phyloP scores from a whole-genome alignment of 305 asterid genomes.

The Fraxinus xanthoxyloides region DNA sequence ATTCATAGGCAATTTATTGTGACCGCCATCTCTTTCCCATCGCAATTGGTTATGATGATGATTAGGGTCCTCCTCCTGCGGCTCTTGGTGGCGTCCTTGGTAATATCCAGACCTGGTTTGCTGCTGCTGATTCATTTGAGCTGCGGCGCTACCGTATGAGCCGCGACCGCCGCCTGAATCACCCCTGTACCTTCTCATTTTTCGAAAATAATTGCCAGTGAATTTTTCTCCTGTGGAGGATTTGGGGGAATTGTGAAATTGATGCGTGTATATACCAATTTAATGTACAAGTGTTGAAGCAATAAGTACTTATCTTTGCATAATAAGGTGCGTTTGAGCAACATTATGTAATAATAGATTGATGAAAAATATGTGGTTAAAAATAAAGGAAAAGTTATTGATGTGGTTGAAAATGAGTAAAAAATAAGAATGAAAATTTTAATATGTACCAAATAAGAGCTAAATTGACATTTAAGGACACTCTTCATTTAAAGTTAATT shows the following conservation, averaged over 20 bases:
- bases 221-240: not conserved
- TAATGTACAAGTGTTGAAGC: not conserved
- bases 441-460: no score
- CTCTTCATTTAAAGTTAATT: not conserved
- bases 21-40: conserved; percentile 33
- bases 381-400: no score
- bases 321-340: no score
- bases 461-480: not conserved
- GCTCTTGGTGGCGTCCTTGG: conserved; percentile 15
- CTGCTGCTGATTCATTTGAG: conserved; percentile 21
- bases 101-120: conserved; percentile 11
- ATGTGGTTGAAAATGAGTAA: no score
- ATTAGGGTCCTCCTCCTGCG: conserved; percentile 17
- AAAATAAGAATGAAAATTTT: no score
- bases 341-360: no score
- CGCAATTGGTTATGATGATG: conserved; percentile 27
- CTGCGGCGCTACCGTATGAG: not conserved
- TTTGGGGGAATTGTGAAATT: not conserved
- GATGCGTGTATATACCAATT: not conserved
- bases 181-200: conserved; percentile 4
- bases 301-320: not conserved
- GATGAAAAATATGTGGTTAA: no score
- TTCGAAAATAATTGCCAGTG: not conserved
- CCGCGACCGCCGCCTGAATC: conserved; percentile 16
- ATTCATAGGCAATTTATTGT: conserved; percentile 20